Evolutionary conservation across 2,329 filamentous ascomycete genomes (phyloP), one percentile per base, ranked within the genome.

Genomic region (Elsinoe necatrix): DNA sequence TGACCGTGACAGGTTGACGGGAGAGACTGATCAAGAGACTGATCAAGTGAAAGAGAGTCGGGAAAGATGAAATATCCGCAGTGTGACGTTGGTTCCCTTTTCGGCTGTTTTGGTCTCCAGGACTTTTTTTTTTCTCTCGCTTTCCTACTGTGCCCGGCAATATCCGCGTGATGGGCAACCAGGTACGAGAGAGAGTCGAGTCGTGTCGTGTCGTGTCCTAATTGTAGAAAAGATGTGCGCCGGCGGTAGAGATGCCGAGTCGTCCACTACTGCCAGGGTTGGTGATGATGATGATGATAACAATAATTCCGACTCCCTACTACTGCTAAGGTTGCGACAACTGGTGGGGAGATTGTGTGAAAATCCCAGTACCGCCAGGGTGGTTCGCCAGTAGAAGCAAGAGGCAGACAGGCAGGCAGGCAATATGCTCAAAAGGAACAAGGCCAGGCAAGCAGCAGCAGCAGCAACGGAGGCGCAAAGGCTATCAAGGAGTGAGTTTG

Each of bases 311-410:
- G 29, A 31, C 29, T 31, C 29, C 29, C 11, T 5, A 5, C 29
- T 31, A 6, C 29, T 31, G 29, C 29, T 42, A 20, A 4, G 2
- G n/a, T 20, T 25, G 45, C 45, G 45, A 50, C 45, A 50, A 50
- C 45, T 50, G 45, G 45, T 50, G 45, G 45, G 45, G 43, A 52
- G 45, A 31, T 16, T 21, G 27, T 35, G 2, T 21, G 18, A 52
- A 25, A 34, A 18, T 52, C 16, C 29, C 18, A 39, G 29, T 52
- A 21, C 48, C 48, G 48, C 48, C 48, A 52, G 34, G 11, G 29
- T 52, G 48, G 48, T 52, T 37, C 34, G 48, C 45, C 45, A 50
- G 45, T 25, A 50, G 45, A 31, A 34, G 45, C 45, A 50, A 50
- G 45, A 34, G n/a, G n/a, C 23, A 16, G 27, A 20, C 42, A 45